phyloP scores from a whole-genome alignment of 2,329 filamentous ascomycete species.

The Xylaria sp. region DNA sequence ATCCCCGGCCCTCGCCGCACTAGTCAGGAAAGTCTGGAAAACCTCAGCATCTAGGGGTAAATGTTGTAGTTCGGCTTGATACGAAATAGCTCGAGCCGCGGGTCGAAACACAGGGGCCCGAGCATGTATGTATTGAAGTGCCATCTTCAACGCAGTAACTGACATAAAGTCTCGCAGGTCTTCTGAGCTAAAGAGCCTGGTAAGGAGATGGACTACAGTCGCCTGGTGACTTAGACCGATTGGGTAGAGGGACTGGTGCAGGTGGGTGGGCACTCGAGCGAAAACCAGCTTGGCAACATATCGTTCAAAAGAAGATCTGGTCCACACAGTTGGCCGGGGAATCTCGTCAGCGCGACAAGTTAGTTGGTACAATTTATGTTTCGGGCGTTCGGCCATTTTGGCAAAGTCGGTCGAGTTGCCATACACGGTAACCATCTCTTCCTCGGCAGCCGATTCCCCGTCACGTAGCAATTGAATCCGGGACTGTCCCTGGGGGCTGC shows the following conservation, averaged over 20 bases:
- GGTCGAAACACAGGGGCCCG: conserved; percentile 41
- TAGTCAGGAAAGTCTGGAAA: conserved; percentile 44
- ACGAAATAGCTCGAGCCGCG: conserved; percentile 41
- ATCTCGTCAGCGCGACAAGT: conserved; percentile 45
- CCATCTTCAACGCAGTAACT: conserved; percentile 46
- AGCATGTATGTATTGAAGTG: conserved; percentile 42
- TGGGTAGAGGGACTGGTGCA: conserved; percentile 43
- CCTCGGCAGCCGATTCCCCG: conserved; percentile 34
- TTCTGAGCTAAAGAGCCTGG: conserved; percentile 43
- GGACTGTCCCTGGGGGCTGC: conserved; percentile 7
- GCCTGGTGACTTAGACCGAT: conserved; percentile 42
- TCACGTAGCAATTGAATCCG: conserved; percentile 34
- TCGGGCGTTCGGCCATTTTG: conserved; percentile 18
- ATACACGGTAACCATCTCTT: conserved; percentile 42
- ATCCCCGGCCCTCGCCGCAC: conserved; percentile 43
- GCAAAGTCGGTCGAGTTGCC: conserved; percentile 12
- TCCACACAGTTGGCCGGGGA: conserved; percentile 44
- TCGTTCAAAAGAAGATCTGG: conserved; percentile 44
- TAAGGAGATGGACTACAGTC: conserved; percentile 45
- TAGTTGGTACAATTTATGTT: conserved; percentile 35
- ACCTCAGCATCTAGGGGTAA: conserved; percentile 45
- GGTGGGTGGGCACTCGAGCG: conserved; percentile 43
- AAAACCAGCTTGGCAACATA: conserved; percentile 47
- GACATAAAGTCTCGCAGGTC: conserved; percentile 40
- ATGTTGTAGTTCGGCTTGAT: conserved; percentile 38